These are phyloP conservation scores for Verticillium tricorpus DNA, from an alignment of 2,329 filamentous ascomycete genomes.

Conservation along the genomic window DNA sequence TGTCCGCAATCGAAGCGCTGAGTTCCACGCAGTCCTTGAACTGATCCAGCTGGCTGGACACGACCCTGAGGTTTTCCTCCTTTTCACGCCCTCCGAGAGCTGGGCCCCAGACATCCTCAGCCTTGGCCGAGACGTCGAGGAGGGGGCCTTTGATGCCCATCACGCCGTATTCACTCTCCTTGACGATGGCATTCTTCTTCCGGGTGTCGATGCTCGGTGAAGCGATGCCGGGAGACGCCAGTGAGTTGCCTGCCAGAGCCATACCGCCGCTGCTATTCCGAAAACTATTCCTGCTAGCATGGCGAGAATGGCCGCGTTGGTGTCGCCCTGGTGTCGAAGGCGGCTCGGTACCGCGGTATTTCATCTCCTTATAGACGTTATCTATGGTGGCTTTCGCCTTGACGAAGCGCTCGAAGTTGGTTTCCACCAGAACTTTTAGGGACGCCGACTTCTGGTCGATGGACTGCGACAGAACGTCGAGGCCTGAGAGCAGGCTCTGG, in stretches of 20 bases:
- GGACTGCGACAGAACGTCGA: slow-evolving; percentile 81
- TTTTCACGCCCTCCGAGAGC: slow-evolving; percentile 87
- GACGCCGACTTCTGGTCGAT: slow-evolving; percentile 98
- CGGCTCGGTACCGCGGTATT: slow-evolving; percentile 58
- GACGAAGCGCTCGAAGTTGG: slow-evolving; percentile 97
- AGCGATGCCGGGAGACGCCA: slow-evolving; percentile 26
- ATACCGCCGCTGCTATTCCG: slow-evolving; percentile 43
- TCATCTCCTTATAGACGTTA: slow-evolving; percentile 99
- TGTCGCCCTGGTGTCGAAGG: slow-evolving; percentile 30
- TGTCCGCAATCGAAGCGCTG: slow-evolving; percentile 70
- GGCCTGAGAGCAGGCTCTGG: slow-evolving; percentile 70
- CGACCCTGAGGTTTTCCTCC: slow-evolving; percentile 77
- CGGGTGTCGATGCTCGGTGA: slow-evolving; percentile 46
- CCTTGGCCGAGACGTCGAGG: slow-evolving; percentile 86
- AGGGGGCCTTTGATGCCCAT: slow-evolving; percentile 84
- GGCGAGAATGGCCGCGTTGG: slow-evolving; percentile 54
- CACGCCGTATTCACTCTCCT: slow-evolving; percentile 89
- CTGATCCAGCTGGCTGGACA: slow-evolving; percentile 70
- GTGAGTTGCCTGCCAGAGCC: slow-evolving; percentile 32
- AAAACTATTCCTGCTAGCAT: slow-evolving; percentile 63
- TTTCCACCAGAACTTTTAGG: slow-evolving; percentile 92
- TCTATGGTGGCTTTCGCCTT: slow-evolving; percentile 97
- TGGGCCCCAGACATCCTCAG: slow-evolving; percentile 96
- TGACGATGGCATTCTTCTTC: slow-evolving; percentile 85
- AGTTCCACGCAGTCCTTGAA: slow-evolving; percentile 81